These are phyloP conservation scores for Erythrophleum ivorense DNA, from an alignment of 331 rosid genomes.

Conservation along the genomic window DNA sequence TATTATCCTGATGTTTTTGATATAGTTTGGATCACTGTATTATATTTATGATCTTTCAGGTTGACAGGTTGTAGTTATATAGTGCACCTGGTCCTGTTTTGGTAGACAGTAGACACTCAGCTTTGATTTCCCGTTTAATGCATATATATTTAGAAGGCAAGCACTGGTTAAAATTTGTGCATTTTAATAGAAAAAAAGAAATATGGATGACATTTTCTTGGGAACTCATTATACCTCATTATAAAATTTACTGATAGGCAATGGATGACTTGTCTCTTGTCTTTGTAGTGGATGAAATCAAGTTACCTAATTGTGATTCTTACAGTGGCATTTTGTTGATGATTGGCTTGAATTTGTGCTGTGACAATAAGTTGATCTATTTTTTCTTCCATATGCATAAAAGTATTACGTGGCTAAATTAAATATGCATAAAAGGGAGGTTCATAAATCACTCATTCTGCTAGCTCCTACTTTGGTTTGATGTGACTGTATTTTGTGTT, in stretches of 20 bases:
- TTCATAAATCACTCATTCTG: neutral
- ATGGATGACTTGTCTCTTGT: neutral
- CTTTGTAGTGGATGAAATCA: neutral
- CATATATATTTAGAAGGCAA: neutral
- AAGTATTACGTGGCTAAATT: neutral
- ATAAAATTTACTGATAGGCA: neutral
- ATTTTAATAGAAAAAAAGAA: neutral
- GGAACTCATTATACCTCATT: neutral
- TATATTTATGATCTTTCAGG: neutral
- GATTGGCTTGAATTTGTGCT: neutral
- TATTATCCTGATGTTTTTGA: neutral
- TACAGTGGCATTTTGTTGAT: conserved; percentile 10
- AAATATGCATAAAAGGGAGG: neutral
- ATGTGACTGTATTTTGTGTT: neutral
- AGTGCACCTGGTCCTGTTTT: neutral
- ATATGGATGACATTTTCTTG: neutral
- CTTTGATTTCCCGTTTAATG: neutral
- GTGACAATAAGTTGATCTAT: neutral
- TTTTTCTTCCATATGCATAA: neutral
- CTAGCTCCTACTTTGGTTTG: neutral
- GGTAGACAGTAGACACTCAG: neutral
- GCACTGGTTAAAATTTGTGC: too few species aligned
- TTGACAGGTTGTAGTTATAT: neutral
- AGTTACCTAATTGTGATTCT: neutral
- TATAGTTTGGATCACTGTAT: neutral